phyloP scores from a whole-genome alignment of 2,329 filamentous ascomycete species.

The Ceratocystis cubensis region DNA sequence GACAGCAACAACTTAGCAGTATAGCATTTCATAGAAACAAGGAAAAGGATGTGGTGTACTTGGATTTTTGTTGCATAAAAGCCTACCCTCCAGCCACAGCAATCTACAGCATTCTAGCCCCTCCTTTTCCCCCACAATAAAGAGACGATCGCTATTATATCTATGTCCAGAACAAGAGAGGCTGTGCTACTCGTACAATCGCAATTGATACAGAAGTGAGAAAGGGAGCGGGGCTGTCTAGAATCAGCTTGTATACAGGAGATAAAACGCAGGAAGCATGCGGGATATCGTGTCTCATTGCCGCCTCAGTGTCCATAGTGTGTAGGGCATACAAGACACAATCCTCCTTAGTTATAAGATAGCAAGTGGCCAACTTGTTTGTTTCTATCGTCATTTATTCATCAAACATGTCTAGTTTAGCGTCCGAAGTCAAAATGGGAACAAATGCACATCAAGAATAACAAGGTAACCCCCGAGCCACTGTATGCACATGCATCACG shows the following conservation, averaged over 20 bases:
- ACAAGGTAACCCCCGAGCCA: not conserved
- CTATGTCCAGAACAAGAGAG: not conserved
- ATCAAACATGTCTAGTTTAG: not conserved
- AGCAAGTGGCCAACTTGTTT: not conserved
- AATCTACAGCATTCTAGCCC: not conserved
- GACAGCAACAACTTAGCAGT: not conserved
- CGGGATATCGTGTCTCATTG: no score
- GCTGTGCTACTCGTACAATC: not conserved
- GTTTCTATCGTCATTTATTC: not conserved
- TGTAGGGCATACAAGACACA: no score
- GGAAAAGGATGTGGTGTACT: not conserved
- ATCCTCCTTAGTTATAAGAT: not conserved
- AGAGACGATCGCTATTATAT: not conserved
- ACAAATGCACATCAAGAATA: not conserved
- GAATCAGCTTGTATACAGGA: no score
- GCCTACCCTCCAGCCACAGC: not conserved
- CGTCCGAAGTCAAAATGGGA: not conserved
- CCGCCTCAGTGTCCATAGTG: no score
- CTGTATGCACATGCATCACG: not conserved
- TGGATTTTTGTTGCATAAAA: not conserved
- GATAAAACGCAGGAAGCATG: no score
- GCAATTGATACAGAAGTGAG: not conserved
- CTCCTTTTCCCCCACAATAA: not conserved
- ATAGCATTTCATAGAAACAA: not conserved
- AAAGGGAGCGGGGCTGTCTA: not conserved